Evolutionary conservation across 2,329 filamentous ascomycete species (phyloP), one percentile per base, ranked within the genome.

Genomic region (Fusarium siculi): DNA sequence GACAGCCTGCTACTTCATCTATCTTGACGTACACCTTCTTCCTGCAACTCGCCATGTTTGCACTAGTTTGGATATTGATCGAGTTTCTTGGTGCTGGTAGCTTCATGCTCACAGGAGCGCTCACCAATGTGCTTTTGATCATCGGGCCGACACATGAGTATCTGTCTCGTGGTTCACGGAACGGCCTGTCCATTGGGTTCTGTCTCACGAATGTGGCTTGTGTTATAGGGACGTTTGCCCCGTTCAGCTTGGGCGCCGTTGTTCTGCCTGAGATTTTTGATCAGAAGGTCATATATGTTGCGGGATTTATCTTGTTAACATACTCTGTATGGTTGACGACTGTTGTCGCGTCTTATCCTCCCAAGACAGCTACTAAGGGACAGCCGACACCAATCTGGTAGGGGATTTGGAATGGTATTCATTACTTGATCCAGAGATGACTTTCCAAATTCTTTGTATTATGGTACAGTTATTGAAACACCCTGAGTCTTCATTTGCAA

Each of bases 71-170:
- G 49, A 23, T 36, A 10, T 4, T 52, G 49, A 52, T 52, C 0
- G n/a, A 36, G 2, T 52, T 25, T 4, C 9, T 36, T 0, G 49
- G 12, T 0, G 6, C 18, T 0, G 32, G 49, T 2, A 10, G 32
- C 0, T 58, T 58, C 32, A 21, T 52, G 23, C 43, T 58, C 11
- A 52, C 43, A 1, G 55, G 23, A 19, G 43, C 30, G 2, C 23
- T 73, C 1, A 69, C 56, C 11, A 68, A 73, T 21, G 49, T 72
- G 8, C 37, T 68, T 9, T 28, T 66, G 12, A 49, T 57, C 4
- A 4, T 73, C 4, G 68, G 70, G 0, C 65, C 53, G 3, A 66
- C 43, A 1, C 32, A 68, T 2, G 70, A 63, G 12, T 66, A 49
- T 16, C 19, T 73, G 0, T 19, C 34, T 2, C 68, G 68, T 9